These are phyloP conservation scores for Rossbeevera mucosa DNA, from an alignment of 768 basidiomycete species.

Conservation along the genomic window DNA sequence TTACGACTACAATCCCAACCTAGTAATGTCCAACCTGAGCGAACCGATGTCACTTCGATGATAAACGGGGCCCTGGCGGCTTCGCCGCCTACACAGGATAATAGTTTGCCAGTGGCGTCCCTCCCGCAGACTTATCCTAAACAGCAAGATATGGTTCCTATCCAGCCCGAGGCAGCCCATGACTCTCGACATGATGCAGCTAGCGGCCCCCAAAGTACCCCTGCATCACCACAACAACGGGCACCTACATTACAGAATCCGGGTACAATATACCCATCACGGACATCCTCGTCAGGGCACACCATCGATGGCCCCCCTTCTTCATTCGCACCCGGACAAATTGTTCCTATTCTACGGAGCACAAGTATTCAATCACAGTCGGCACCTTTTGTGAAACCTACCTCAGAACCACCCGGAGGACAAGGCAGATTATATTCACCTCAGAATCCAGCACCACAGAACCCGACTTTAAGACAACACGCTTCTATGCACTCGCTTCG, in stretches of 20 bases:
- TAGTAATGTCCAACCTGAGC: background rate
- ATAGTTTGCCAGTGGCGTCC: constrained; percentile 1
- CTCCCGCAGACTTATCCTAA: constrained; percentile 4
- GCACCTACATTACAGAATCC: constrained; percentile 19
- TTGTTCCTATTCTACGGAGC: constrained; percentile 38
- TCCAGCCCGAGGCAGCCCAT: constrained; percentile 4
- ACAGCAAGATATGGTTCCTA: constrained; percentile 1
- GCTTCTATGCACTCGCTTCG: constrained; percentile 27
- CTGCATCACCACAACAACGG: constrained; percentile 10
- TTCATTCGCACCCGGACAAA: constrained; percentile 34
- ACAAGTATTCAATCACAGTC: constrained; percentile 29
- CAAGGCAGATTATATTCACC: constrained; percentile 18
- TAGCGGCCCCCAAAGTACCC: constrained; percentile 1
- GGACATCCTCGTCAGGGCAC: constrained; percentile 22
- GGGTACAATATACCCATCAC: constrained; percentile 16
- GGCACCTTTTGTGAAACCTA: constrained; percentile 21
- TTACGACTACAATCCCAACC: constrained; percentile 4
- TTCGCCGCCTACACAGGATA: constrained; percentile 5
- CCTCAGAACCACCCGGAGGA: constrained; percentile 17
- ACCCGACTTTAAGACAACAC: constrained; percentile 16
- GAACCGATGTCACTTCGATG: background rate
- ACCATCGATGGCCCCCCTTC: constrained; percentile 24
- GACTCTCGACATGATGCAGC: constrained; percentile 2
- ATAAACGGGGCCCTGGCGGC: background rate
- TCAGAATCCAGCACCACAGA: constrained; percentile 8